Conservation (phyloP, 306 rosid species). For the Cicer pinnatifidum region DNA sequence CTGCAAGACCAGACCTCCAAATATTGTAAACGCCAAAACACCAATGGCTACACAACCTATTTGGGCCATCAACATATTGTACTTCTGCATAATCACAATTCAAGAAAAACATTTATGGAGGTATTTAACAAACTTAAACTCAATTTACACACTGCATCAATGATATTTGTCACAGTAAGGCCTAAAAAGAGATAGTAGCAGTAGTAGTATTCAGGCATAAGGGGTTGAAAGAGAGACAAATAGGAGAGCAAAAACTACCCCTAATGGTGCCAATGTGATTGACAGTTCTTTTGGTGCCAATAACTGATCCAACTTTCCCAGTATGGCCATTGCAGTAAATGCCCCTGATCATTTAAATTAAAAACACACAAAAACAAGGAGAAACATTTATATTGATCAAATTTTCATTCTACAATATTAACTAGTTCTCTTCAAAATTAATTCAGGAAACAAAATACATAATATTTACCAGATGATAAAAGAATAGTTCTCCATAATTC, state of each 20-base stretch:
- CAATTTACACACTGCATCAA: not conserved
- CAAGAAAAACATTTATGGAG: not conserved
- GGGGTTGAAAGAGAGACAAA: constrained; percentile 27
- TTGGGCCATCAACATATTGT: constrained; percentile 84
- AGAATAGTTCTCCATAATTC: no score
- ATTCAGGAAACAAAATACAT: not conserved
- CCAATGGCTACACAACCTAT: constrained; percentile 93
- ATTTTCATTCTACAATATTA: not conserved
- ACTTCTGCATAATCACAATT: constrained; percentile 61
- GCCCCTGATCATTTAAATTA: constrained; percentile 56
- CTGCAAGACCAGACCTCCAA: constrained; percentile 75
- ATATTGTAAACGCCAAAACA: constrained; percentile 63
- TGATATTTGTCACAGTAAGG: constrained; percentile 41
- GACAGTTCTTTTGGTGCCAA: constrained; percentile 20
- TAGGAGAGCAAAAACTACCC: constrained; percentile 31
- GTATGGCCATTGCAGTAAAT: constrained; percentile 79
- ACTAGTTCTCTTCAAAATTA: not conserved
- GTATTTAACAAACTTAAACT: not conserved
- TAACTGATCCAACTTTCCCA: no score
- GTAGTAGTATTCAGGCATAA: not conserved
- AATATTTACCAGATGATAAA: no score
- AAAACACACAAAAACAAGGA: not conserved
- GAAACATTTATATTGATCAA: not conserved
- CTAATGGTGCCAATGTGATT: no score
- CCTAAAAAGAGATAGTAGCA: no score